Evolutionary conservation across 192 early-diverging fungal genomes (phyloP).

Genomic region (Entomortierella beljakovae): DNA sequence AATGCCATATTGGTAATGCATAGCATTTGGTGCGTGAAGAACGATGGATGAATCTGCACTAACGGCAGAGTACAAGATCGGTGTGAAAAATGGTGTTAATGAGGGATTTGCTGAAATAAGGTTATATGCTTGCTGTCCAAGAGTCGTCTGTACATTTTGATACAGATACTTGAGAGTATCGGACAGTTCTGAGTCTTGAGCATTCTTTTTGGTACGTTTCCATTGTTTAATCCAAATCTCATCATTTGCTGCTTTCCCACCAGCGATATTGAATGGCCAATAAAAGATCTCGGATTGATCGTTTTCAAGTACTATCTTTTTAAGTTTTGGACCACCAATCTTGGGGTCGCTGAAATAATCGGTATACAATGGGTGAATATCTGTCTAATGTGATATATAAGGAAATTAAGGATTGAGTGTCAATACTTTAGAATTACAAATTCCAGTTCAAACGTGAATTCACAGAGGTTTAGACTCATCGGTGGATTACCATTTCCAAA

Average conservation of each 20-base stretch:
- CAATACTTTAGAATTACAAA: no score
- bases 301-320: conserved; percentile 26
- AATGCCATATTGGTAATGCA: conserved; percentile 46
- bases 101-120: conserved; percentile 15
- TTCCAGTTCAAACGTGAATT: no score
- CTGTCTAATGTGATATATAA: conserved; percentile 6
- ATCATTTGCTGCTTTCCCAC: conserved; percentile 13
- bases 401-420: background rate
- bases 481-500: conserved; percentile 43
- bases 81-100: conserved; percentile 27
- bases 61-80: conserved; percentile 7
- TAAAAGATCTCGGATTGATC: conserved; percentile 54
- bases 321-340: conserved; percentile 22
- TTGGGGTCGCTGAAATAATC: conserved; percentile 7
- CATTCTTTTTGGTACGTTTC: conserved; percentile 20
- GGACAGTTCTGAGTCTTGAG: background rate
- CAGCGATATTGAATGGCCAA: conserved; percentile 46
- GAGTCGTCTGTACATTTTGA: conserved; percentile 7
- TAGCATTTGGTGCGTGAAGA: conserved; percentile 35
- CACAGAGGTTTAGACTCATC: no score
- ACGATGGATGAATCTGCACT: background rate
- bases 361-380: conserved; percentile 19
- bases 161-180: background rate
- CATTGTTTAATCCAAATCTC: conserved; percentile 55
- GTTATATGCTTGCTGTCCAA: conserved; percentile 23